Conservation (phyloP, 345 rosid species). For the Eucalyptus coolabah region DNA sequence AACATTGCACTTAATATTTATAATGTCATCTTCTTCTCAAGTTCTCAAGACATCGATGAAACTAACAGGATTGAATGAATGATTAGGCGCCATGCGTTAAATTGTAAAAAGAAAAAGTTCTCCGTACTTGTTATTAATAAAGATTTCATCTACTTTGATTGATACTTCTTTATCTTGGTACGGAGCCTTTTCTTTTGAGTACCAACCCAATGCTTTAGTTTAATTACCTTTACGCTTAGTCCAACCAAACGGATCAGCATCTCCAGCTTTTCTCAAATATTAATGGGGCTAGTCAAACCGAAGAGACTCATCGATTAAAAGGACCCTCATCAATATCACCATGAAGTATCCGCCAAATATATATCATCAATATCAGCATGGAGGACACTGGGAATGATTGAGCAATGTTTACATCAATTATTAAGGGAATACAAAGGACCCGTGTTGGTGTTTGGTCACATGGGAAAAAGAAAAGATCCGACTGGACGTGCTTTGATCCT, state of each 20-base stretch:
- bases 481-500: too few species aligned
- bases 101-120: not conserved
- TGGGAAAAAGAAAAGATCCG: too few species aligned
- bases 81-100: not conserved
- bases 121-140: not conserved
- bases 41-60: not conserved
- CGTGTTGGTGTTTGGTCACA: too few species aligned
- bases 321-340: too few species aligned
- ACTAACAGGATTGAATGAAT: not conserved
- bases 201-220: not conserved
- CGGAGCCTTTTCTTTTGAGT: not conserved
- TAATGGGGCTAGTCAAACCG: not conserved
- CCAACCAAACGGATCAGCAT: not conserved
- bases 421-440: too few species aligned
- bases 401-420: too few species aligned
- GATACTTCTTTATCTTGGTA: not conserved
- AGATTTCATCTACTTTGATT: not conserved
- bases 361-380: too few species aligned
- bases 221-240: not conserved
- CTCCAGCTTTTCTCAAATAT: not conserved
- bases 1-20: not conserved
- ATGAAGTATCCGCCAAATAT: too few species aligned
- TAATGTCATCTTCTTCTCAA: not conserved
- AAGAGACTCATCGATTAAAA: not conserved
- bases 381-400: too few species aligned